phyloP scores from a whole-genome alignment of 140 eudicot species.

The Cichorium intybus region DNA sequence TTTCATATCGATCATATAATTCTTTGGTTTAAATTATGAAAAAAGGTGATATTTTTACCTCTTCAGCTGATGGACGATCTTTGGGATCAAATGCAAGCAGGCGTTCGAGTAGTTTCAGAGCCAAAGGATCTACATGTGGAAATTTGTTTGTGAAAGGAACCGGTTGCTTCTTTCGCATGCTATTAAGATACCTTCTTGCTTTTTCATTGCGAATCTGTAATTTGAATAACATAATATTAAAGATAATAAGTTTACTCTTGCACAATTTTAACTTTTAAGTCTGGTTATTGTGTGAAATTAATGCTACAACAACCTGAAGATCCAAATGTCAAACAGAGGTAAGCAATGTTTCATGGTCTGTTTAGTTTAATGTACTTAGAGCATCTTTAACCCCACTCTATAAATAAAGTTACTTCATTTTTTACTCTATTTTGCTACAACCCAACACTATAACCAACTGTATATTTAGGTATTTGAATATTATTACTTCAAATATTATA shows the following conservation, averaged over 20 bases:
- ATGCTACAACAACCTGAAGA: no score
- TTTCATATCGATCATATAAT: neutral
- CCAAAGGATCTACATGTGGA: conserved; percentile 67
- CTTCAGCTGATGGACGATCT: conserved; percentile 93
- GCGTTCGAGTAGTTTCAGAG: conserved; percentile 73
- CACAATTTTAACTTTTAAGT: neutral
- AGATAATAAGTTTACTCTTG: neutral
- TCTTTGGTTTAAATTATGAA: neutral
- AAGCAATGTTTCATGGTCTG: no score
- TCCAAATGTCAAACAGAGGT: no score
- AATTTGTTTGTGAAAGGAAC: conserved; percentile 58
- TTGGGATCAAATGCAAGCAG: conserved; percentile 80
- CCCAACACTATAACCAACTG: no score
- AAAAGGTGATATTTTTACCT: conserved; percentile 26
- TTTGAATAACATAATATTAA: neutral
- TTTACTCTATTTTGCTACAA: no score
- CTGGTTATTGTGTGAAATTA: neutral
- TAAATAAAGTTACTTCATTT: no score
- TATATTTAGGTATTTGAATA: no score
- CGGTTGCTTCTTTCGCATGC: conserved; percentile 45
- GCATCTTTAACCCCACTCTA: no score
- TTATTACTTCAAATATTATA: no score
- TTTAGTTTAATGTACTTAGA: no score
- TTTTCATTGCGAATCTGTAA: conserved; percentile 47
- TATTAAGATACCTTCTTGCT: conserved; percentile 45